Percentiles rank a stretch among this genome's conserved stretches.
Conservation (phyloP, 331 rosid species). For the Telfairia occidentalis region DNA sequence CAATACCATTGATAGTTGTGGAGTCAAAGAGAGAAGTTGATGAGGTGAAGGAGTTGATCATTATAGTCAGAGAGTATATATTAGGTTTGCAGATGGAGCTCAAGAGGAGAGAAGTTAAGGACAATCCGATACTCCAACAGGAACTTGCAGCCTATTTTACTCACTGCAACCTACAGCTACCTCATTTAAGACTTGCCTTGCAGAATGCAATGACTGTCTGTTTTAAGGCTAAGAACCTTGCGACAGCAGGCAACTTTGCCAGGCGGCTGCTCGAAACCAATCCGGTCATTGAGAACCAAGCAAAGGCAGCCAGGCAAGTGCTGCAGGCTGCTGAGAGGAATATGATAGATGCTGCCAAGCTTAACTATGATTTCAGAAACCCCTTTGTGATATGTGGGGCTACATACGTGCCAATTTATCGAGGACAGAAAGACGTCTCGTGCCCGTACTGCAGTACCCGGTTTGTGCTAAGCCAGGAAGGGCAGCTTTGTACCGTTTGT, state of each 20-base stretch:
- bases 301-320: slow-evolving; percentile 78
- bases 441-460: slow-evolving; percentile 85
- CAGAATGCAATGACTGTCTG: slow-evolving; percentile 60
- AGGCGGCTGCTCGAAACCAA: slow-evolving; percentile 83
- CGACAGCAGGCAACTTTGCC: slow-evolving; percentile 79
- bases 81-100: slow-evolving; percentile 82
- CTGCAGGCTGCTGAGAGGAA: slow-evolving; percentile 86
- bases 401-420: slow-evolving; percentile 74
- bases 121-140: slow-evolving; percentile 61
- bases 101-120: slow-evolving; percentile 70
- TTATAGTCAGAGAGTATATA: slow-evolving; percentile 74
- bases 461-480: slow-evolving; percentile 76
- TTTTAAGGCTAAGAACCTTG: slow-evolving; percentile 76
- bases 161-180: slow-evolving; percentile 82
- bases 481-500: slow-evolving; percentile 71
- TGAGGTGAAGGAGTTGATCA: slow-evolving; percentile 79
- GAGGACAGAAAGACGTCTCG: slow-evolving; percentile 77
- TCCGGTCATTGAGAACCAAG: slow-evolving; percentile 72
- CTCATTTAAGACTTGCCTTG: slow-evolving; percentile 91
- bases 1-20: slow-evolving; percentile 75
- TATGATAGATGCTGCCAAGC: slow-evolving; percentile 53
- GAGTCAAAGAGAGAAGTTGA: slow-evolving; percentile 94
- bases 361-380: slow-evolving; percentile 83
- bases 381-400: slow-evolving; percentile 94
- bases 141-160: slow-evolving; percentile 97